Evolutionary conservation across 1,139 yeast species (phyloP).

Genomic region (Magnusiomyces tetraspermus): DNA sequence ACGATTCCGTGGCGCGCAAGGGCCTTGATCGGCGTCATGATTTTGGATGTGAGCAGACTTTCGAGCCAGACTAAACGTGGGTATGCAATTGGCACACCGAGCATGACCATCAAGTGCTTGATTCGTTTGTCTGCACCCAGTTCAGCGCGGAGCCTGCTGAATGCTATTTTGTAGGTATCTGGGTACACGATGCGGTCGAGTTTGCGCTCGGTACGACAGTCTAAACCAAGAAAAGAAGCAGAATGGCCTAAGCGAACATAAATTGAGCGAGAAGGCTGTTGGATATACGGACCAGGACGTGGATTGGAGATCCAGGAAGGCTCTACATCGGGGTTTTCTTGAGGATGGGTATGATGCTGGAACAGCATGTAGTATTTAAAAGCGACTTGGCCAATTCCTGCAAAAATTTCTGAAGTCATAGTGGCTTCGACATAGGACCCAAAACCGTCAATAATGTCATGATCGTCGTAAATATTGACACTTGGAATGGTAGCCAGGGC

Average conservation of each 20-base stretch:
- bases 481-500: slow-evolving; percentile 79
- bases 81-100: slow-evolving; percentile 91
- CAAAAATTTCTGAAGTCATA: slow-evolving; percentile 61
- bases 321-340: slow-evolving; percentile 23
- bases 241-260: slow-evolving; percentile 67
- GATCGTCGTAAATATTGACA: slow-evolving; percentile 72
- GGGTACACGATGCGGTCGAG: slow-evolving; percentile 47
- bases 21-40: slow-evolving; percentile 55
- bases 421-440: slow-evolving; percentile 76
- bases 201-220: slow-evolving; percentile 86
- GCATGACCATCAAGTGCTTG: slow-evolving; percentile 68
- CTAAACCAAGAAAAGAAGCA: slow-evolving; percentile 67
- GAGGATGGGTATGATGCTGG: slow-evolving; percentile 46
- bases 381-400: slow-evolving; percentile 65
- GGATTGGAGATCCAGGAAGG: slow-evolving; percentile 31
- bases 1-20: slow-evolving; percentile 50
- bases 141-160: slow-evolving; percentile 50
- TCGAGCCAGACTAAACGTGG: slow-evolving; percentile 91
- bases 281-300: slow-evolving; percentile 54
- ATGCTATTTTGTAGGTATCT: slow-evolving; percentile 51
- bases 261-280: slow-evolving; percentile 54
- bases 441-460: slow-evolving; percentile 91
- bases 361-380: slow-evolving; percentile 81
- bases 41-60: slow-evolving; percentile 45
- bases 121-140: slow-evolving; percentile 41